Conservation (phyloP, 495 filamentous ascomycete species). For the Penicillium canescens region DNA sequence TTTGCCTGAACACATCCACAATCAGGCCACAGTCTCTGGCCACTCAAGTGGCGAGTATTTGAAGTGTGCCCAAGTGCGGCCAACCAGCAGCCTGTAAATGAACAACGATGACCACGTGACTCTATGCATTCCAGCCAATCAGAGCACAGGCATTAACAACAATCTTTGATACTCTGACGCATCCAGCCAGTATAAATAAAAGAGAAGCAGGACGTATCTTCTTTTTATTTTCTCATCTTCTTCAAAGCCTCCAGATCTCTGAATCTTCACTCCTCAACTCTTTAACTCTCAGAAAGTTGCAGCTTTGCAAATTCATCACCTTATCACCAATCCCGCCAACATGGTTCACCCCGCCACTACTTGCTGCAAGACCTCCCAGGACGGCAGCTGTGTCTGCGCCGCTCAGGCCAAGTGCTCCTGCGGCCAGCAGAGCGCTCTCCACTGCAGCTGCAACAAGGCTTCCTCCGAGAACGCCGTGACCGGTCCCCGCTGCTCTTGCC, state of each 20-base stretch:
- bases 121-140: slow-evolving; percentile 17
- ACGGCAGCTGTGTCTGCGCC: slow-evolving; percentile 58
- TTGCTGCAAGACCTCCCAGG: slow-evolving; percentile 61
- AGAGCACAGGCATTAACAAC: slow-evolving; percentile 29
- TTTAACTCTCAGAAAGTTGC: background rate
- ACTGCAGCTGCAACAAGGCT: slow-evolving; percentile 83
- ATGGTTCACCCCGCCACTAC: slow-evolving; percentile 57
- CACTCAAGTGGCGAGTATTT: slow-evolving; percentile 8
- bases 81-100: slow-evolving; percentile 14
- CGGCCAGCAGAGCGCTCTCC: slow-evolving; percentile 78
- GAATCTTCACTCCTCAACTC: background rate
- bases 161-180: slow-evolving; percentile 14
- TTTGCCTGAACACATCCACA: background rate
- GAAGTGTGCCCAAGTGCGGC: background rate
- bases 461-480: slow-evolving; percentile 67
- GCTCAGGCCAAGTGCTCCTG: slow-evolving; percentile 78
- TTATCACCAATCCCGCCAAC: slow-evolving; percentile 21
- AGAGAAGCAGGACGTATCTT: slow-evolving; percentile 1
- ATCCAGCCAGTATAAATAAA: slow-evolving; percentile 33
- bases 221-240: background rate
- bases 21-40: background rate
- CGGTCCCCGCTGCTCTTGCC: slow-evolving; percentile 84
- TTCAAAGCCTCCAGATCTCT: background rate
- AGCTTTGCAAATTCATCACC: slow-evolving; percentile 3
- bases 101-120: slow-evolving; percentile 11